Evolutionary conservation across 1,139 yeast genomes (phyloP).

Genomic region (Kurtzmaniella quercitrusa): DNA sequence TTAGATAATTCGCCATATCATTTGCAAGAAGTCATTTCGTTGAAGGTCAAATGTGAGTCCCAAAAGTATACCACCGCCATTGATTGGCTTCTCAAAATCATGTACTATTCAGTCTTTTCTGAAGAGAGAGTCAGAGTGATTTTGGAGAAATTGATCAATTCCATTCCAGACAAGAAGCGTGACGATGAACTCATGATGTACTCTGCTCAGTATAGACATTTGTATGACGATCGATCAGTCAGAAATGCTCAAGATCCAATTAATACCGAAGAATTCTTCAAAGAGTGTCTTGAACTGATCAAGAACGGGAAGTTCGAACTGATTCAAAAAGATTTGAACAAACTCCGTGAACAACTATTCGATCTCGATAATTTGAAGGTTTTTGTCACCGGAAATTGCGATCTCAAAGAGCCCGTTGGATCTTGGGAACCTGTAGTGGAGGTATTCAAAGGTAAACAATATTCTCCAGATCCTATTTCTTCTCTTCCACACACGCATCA

Average conservation of each 20-base stretch:
- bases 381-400: conserved; percentile 67
- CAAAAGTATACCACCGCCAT: conserved; percentile 65
- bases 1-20: conserved; percentile 57
- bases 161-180: conserved; percentile 77
- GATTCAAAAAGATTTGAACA: conserved; percentile 53
- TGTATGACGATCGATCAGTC: conserved; percentile 56
- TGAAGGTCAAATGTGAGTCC: conserved; percentile 59
- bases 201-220: conserved; percentile 53
- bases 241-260: conserved; percentile 66
- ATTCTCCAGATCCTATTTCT: conserved; percentile 12
- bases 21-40: conserved; percentile 60
- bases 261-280: conserved; percentile 56
- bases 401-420: conserved; percentile 50
- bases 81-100: conserved; percentile 67
- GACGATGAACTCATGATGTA: conserved; percentile 69
- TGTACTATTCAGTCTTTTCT: conserved; percentile 68
- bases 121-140: conserved; percentile 65
- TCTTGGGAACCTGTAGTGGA: conserved; percentile 53
- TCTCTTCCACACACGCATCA: conserved; percentile 51
- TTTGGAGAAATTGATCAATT: conserved; percentile 69
- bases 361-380: conserved; percentile 59
- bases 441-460: conserved; percentile 10
- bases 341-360: conserved; percentile 55
- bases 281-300: conserved; percentile 45
- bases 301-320: conserved; percentile 45